Percentiles rank a stretch among this genome's conserved stretches.
Conservation (phyloP, 805 yeast genomes). For the Metschnikowia kofuensis region DNA sequence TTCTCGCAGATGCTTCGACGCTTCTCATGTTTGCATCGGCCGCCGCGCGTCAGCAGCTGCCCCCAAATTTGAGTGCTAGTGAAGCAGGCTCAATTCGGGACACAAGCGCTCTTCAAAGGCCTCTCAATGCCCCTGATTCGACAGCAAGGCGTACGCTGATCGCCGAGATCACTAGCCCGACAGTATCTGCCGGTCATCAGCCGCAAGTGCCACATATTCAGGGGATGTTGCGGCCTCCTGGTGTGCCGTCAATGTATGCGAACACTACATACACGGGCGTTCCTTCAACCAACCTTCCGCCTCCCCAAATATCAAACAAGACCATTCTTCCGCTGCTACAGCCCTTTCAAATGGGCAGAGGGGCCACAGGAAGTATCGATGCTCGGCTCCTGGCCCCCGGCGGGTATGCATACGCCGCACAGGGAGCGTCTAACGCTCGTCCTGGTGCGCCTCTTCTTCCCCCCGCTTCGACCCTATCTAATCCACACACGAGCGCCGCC, state of each 20-base stretch:
- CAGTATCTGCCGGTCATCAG: background rate
- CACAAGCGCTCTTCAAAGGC: background rate
- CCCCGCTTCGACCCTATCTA: background rate
- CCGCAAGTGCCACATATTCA: background rate
- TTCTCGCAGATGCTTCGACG: conserved; percentile 60
- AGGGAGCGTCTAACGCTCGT: background rate
- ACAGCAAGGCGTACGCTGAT: too few relatives aligned
- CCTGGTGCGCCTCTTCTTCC: background rate
- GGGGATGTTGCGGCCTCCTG: background rate
- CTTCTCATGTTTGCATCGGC: conserved; percentile 59
- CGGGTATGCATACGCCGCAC: conserved; percentile 3
- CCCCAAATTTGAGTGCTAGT: conserved; percentile 1
- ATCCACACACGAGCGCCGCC: background rate
- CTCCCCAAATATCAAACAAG: background rate
- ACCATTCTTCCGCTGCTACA: conserved; percentile 3
- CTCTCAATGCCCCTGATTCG: background rate
- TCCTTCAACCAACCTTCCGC: background rate
- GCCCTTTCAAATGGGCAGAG: background rate
- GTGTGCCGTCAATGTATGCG: background rate
- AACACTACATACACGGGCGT: background rate
- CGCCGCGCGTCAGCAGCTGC: conserved; percentile 41
- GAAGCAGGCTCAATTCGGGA: background rate
- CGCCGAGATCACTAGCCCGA: too few relatives aligned
- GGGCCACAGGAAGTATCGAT: background rate
- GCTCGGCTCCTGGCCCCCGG: conserved; percentile 1